Base-by-base conservation (phyloP, 768 basidiomycete species). In the Hydnomerulius pinastri region DNA sequence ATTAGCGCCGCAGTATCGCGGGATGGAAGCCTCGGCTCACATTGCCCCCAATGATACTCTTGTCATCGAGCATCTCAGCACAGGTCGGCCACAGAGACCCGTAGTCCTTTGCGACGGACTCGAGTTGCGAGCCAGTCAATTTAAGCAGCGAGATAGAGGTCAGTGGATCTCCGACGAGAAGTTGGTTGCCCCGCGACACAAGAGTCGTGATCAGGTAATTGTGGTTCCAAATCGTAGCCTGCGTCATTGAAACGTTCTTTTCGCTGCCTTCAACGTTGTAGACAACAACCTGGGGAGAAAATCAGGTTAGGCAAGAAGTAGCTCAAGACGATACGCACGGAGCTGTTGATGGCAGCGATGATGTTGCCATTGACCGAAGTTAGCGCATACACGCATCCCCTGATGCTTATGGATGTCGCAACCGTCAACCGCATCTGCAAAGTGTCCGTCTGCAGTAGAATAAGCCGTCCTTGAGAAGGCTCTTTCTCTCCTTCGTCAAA, bases 121-220 rank as follows among this genome's bases (percentile, higher is more conserved):
- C 64, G 4, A 87, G 62, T 52, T 72, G 75, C 3, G 64, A 70
- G 11, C 70, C 72, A 2, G 58, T 53, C 43, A 87, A 65, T 48
- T 77, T 77, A 27, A 95, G 71, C 23, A 92, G 56, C 3, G 91
- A 86, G 15, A 95, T 76, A 0, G 92, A 92, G 62, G 81, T 83
- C 23, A 95, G 79, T 7, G 85, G 83, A 61, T 97, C 94, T 29
- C 89, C 90, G n/a, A 84, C 77, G 15, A 89, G 68, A 21, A 96
- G 64, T 39, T 69, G 71, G 51, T 83, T 68, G 2, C 73, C 77
- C 40, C 76, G 77, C 3, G 80, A 71, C 0, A 78, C 81, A 18
- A 97, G 68, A 48, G 80, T 83, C 4, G 80, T 82, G 24, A 94
- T 82, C 49, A 89, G 53, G 68, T 94, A 93, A 48, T 90, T 92